Percentiles rank a stretch among this genome's conserved stretches.
These are phyloP conservation scores for Dactylellina sp. DNA, from an alignment of 2,329 filamentous ascomycete genomes.

Conservation along the genomic window DNA sequence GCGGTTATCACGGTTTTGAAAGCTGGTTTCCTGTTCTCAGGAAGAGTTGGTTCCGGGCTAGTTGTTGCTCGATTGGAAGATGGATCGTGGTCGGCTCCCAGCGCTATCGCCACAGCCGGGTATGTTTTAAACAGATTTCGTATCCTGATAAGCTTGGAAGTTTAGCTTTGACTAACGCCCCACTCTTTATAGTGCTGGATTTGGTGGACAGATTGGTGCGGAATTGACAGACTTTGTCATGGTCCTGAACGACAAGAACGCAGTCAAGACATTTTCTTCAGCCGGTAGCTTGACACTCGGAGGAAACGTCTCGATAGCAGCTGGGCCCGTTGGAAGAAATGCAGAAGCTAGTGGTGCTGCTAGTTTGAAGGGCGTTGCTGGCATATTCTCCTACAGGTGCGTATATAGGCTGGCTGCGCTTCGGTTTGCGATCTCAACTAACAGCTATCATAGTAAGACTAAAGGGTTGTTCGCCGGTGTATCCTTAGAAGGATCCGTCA, in stretches of 20 bases:
- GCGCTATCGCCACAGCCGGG: slow-evolving; percentile 80
- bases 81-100: slow-evolving; percentile 83
- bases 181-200: slow-evolving; percentile 71
- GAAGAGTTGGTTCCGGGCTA: slow-evolving; percentile 82
- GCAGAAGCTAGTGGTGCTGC: slow-evolving; percentile 95
- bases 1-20: slow-evolving; percentile 88
- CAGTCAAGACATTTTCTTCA: slow-evolving; percentile 94
- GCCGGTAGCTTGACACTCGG: slow-evolving; percentile 90
- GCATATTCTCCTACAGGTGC: slow-evolving; percentile 85
- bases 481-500: slow-evolving; percentile 88
- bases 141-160: background rate
- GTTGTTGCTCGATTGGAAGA: slow-evolving; percentile 83
- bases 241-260: slow-evolving; percentile 90
- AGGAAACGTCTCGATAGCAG: slow-evolving; percentile 95
- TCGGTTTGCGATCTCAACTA: background rate
- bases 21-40: slow-evolving; percentile 85
- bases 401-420: background rate
- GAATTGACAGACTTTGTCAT: slow-evolving; percentile 96
- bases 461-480: slow-evolving; percentile 97
- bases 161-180: slow-evolving; percentile 7
- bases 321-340: slow-evolving; percentile 91
- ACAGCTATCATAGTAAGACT: slow-evolving; percentile 75
- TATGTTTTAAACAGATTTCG: slow-evolving; percentile 42
- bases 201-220: slow-evolving; percentile 87
- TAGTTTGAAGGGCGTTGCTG: slow-evolving; percentile 86